These are phyloP conservation scores for Venturia carpophila DNA, from an alignment of 2,329 filamentous ascomycete species.

Conservation along the genomic window DNA sequence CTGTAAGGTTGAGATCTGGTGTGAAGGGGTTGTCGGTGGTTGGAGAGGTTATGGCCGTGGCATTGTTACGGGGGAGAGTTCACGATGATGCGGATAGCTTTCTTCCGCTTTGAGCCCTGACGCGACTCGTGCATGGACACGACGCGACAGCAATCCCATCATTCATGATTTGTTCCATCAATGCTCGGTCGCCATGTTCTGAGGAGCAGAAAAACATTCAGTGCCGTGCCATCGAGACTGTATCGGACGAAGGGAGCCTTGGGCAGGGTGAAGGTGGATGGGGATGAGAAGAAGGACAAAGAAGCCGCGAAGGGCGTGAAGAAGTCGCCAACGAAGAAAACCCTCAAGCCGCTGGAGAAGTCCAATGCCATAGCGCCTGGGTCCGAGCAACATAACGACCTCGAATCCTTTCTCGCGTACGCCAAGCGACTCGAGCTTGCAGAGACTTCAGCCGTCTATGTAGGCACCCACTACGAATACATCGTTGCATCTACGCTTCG, in stretches of 20 bases:
- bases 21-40: not conserved
- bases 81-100: not conserved
- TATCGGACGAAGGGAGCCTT: slow-evolving; percentile 2
- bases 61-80: not conserved
- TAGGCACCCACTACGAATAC: slow-evolving; percentile 75
- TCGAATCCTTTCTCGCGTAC: slow-evolving; percentile 58
- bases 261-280: not conserved
- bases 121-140: not conserved
- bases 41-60: not conserved
- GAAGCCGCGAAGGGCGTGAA: not conserved
- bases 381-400: slow-evolving; percentile 50
- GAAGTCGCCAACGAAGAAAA: not conserved
- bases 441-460: slow-evolving; percentile 51
- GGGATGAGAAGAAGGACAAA: not conserved
- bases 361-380: slow-evolving; percentile 22
- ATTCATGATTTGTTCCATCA: not conserved
- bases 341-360: not conserved
- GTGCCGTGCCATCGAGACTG: not conserved
- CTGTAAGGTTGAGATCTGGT: not conserved
- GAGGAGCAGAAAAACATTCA: not conserved
- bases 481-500: slow-evolving; percentile 50
- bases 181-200: slow-evolving; percentile 7
- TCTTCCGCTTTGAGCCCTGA: slow-evolving; percentile 2
- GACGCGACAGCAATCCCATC: not conserved
- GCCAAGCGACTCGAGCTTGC: slow-evolving; percentile 50